Base-by-base conservation (phyloP, 495 filamentous ascomycete species). In the Neurospora sp. region DNA sequence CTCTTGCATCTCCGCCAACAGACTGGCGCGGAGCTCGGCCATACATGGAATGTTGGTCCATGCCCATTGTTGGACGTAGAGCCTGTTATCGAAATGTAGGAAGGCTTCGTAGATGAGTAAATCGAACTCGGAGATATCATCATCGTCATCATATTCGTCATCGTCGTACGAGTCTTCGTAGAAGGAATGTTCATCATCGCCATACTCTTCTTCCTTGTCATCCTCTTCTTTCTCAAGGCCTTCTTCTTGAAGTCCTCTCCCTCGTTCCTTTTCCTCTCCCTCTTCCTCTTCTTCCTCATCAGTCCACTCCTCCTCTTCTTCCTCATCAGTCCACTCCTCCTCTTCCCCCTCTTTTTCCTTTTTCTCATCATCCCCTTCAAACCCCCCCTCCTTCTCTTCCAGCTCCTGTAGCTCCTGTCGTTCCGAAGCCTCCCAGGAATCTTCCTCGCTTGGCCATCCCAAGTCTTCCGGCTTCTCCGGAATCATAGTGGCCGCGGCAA, bases 51-150 rank as follows among this genome's bases (percentile, higher is more conserved):
- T 20, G 7, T 1, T 44, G 1, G 18, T n/a, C 18, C 42, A 44
- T 0, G 42, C 7, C 18, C 18, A 44, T n/a, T 3, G 42, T n/a
- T n/a, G 7, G 42, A 44, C 8, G 42, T 44, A 16, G 42, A 44
- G 8, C 3, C 42, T 8, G 7, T n/a, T 8, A 0, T 3, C 3
- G 3, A 44, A 8, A n/a, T n/a, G 18, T 1, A n/a, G 8, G 0
- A 3, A 1, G 18, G 18, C 42, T 5, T 44, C 16, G 2, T 3
- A 16, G 42, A 44, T 8, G 8, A n/a, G 42, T 8, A 1, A 16
- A 18, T 44, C 42, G 3, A 8, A 44, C 7, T n/a, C 18, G 42
- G 39, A 39, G 9, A 10, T 9, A 10, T 7, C 14, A 2, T 42
- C 40, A 2, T 8, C 3, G 3, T n/a, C 40, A 8, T 41, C 40